Evolutionary conservation across 305 asterid genomes (phyloP), one percentile per base, ranked within the genome.

Genomic region (Plantago lanceolata): DNA sequence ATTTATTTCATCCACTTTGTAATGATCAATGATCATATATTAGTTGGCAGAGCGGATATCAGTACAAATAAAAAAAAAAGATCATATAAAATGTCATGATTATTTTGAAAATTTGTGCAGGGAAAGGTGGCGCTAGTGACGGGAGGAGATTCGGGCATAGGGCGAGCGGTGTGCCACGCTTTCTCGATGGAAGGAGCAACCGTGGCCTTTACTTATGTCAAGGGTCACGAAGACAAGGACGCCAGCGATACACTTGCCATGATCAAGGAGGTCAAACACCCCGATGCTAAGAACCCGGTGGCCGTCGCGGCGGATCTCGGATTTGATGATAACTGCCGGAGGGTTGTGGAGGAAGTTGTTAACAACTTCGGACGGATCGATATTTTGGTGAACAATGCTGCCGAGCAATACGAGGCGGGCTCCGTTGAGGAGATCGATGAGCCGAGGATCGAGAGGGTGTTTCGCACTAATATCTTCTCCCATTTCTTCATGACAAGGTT

Each of bases 371-470:
- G 96, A 1, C 62, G 83, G 40, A 82, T 90, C 12, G 94, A 88
- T 40, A 67, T 88, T 48, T 77, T 86, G 12, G 91, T 90, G 12
- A 88, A 88, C 74, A 90, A 90, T 45, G 96, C 92, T 0, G 95
- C 88, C 0, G 96, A 88, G 70, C 96, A 91, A 75, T 64, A 83
- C 69, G 64, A 83, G 78, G 51, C 76, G 0, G 6, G 35, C 51
- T 71, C 89, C 0, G 64, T 86, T 1, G 95, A 86, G 82, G 95
- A 91, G 47, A 88, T 88, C 21, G 95, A 91, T 51, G 95, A 83
- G 63, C 56, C 54, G 0, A 71, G 96, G 67, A 88, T 91, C 0
- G 87, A 83, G 40, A 71, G 96, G 71, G 95, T 91, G 15, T 91
- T 88, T 21, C 67, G 92, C 73, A 88, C 94, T 40, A 86, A 91